A percentile compares a stretch with the other conserved stretches of the same genome.
These are phyloP conservation scores for Cronartium quercuum DNA, from an alignment of 1,284 basidiomycete species.

Conservation along the genomic window DNA sequence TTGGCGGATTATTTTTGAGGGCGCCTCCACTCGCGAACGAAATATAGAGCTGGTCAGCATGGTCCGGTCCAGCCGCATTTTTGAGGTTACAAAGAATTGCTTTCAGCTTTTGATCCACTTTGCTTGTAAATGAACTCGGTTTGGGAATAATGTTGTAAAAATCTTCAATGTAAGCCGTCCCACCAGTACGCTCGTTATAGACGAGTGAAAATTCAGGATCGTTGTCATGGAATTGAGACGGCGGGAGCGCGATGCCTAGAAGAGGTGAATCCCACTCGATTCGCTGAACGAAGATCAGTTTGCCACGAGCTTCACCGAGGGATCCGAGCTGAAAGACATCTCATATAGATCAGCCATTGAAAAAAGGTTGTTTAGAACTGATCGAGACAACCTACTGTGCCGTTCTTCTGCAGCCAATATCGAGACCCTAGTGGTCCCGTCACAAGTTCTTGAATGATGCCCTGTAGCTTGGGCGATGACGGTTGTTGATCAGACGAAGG, in stretches of 20 bases:
- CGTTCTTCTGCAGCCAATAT: slow-evolving; percentile 30
- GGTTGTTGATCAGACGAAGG: slow-evolving; percentile 7
- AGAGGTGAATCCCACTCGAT: slow-evolving; percentile 40
- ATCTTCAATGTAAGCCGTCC: slow-evolving; percentile 43
- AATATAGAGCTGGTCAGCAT: slow-evolving; percentile 42
- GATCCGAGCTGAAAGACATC: slow-evolving; percentile 40
- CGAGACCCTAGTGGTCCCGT: slow-evolving; percentile 2
- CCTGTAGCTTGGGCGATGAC: slow-evolving; percentile 4
- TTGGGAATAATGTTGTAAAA: slow-evolving; percentile 41
- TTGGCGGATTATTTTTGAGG: slow-evolving; percentile 14
- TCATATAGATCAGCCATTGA: not conserved
- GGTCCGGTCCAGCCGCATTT: slow-evolving; percentile 23
- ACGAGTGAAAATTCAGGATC: slow-evolving; percentile 40
- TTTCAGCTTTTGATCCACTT: slow-evolving; percentile 41
- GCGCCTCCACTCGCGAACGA: slow-evolving; percentile 43
- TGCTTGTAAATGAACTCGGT: slow-evolving; percentile 39
- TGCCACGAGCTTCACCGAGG: slow-evolving; percentile 42
- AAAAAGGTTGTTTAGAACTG: not conserved
- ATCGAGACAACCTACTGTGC: slow-evolving; percentile 2
- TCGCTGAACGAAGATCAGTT: slow-evolving; percentile 43
- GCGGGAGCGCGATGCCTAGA: slow-evolving; percentile 40
- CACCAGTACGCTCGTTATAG: slow-evolving; percentile 33
- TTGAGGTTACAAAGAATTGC: slow-evolving; percentile 40
- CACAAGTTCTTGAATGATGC: slow-evolving; percentile 11
- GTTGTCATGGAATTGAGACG: slow-evolving; percentile 42